Percentiles rank a stretch among this genome's conserved stretches.
These are phyloP conservation scores for Pythium grandisporangium DNA, from an alignment of 352 stramenopile genomes.

Conservation along the genomic window DNA sequence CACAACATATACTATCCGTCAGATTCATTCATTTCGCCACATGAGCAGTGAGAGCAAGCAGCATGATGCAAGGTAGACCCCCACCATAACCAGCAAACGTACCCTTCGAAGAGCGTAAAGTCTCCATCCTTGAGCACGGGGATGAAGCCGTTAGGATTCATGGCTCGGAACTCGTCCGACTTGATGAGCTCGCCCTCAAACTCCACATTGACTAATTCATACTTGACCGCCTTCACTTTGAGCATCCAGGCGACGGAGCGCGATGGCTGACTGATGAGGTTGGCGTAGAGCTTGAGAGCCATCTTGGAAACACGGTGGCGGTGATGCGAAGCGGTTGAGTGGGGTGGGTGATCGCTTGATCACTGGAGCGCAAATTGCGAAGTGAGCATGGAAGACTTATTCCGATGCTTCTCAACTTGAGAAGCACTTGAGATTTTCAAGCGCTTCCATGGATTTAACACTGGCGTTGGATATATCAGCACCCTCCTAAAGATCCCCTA, in stretches of 20 bases:
- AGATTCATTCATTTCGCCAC: no score
- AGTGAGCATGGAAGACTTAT: constrained; percentile 4
- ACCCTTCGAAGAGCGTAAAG: constrained; percentile 46
- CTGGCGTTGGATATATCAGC: no score
- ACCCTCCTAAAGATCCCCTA: no score
- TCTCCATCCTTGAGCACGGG: constrained; percentile 42
- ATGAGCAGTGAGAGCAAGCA: not conserved
- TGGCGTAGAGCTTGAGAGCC: constrained; percentile 9
- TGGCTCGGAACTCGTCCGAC: constrained; percentile 30
- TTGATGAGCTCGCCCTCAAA: constrained; percentile 1
- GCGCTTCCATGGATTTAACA: not conserved
- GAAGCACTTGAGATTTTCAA: no score
- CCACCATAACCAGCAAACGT: no score
- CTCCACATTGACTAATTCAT: constrained; percentile 23
- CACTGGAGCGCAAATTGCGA: constrained; percentile 2
- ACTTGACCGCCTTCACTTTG: constrained; percentile 30
- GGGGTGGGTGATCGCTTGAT: not conserved
- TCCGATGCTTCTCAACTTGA: no score
- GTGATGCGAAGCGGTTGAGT: no score
- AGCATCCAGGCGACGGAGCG: constrained; percentile 23
- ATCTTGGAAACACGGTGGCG: constrained; percentile 9
- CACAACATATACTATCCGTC: no score
- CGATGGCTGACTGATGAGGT: constrained; percentile 14
- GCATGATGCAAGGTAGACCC: not conserved
- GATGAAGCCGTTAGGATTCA: constrained; percentile 43